Evolutionary conservation across 2,329 filamentous ascomycete species (phyloP).

Genomic region (Alternaria incomplexa): DNA sequence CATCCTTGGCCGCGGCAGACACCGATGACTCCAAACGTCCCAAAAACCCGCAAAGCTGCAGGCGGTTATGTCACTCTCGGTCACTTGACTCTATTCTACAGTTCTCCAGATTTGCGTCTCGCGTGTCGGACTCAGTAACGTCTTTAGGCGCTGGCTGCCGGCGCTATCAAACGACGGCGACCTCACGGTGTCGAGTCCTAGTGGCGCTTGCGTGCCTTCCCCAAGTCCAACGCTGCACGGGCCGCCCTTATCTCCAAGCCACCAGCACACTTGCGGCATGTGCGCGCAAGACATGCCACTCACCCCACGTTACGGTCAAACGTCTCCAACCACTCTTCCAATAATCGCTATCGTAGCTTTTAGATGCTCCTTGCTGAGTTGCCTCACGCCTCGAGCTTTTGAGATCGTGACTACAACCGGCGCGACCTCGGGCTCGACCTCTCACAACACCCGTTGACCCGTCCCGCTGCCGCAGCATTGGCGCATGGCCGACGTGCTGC

Average conservation of each 20-base stretch:
- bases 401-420: background rate
- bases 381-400: background rate
- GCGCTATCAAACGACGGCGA: slow-evolving; percentile 1
- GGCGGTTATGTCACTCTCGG: slow-evolving; percentile 9
- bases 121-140: slow-evolving; percentile 6
- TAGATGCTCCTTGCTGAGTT: background rate
- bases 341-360: background rate
- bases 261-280: slow-evolving; percentile 13
- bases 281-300: slow-evolving; percentile 8
- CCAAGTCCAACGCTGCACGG: slow-evolving; percentile 9
- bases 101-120: slow-evolving; percentile 15
- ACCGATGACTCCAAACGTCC: background rate
- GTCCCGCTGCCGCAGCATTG: slow-evolving; percentile 8
- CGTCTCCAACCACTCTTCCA: background rate
- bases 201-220: slow-evolving; percentile 14
- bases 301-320: background rate
- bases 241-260: slow-evolving; percentile 5
- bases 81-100: slow-evolving; percentile 1
- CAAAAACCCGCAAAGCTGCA: background rate
- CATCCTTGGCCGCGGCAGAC: background rate
- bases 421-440: background rate
- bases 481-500: slow-evolving; percentile 4
- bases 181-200: slow-evolving; percentile 4
- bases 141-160: slow-evolving; percentile 2
- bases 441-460: slow-evolving; percentile 7